Percentiles rank a stretch among this genome's conserved stretches.
Evolutionary conservation across 106 monocot genomes (phyloP).

Genomic region (Allium fistulosum): DNA sequence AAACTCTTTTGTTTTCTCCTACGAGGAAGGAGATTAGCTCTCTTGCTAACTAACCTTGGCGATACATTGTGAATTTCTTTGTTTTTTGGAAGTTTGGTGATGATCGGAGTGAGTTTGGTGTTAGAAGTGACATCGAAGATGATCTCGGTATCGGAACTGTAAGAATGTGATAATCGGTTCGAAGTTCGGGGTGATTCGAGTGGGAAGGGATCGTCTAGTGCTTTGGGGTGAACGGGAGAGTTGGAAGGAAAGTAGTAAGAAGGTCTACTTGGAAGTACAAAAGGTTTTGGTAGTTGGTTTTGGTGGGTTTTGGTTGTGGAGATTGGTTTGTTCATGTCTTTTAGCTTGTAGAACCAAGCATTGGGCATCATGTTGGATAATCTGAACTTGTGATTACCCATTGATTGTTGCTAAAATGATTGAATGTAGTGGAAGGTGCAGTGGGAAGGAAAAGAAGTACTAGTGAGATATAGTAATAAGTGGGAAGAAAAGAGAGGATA

Average conservation of each 20-base stretch:
- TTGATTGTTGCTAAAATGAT: slow-evolving; percentile 3
- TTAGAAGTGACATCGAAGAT: neutral
- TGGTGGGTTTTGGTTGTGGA: neutral
- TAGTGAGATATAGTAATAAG: neutral
- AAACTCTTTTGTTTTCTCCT: slow-evolving; percentile 4
- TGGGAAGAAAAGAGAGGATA: neutral
- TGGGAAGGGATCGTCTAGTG: slow-evolving; percentile 11
- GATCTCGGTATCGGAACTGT: neutral
- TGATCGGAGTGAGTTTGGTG: slow-evolving; percentile 5
- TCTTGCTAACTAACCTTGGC: slow-evolving; percentile 4
- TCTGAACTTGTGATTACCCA: slow-evolving; percentile 72
- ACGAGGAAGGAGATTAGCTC: neutral
- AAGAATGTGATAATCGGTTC: neutral
- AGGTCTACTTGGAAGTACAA: slow-evolving; percentile 8
- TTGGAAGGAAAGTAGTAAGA: slow-evolving; percentile 16
- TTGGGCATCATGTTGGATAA: slow-evolving; percentile 80
- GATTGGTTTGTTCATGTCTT: slow-evolving; percentile 30
- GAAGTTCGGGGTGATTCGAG: slow-evolving; percentile 8
- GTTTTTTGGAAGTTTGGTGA: slow-evolving; percentile 7
- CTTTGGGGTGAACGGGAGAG: slow-evolving; percentile 14
- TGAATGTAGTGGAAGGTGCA: neutral
- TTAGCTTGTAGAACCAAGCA: slow-evolving; percentile 86
- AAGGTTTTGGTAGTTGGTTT: neutral
- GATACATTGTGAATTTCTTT: neutral
- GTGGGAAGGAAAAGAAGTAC: neutral